Evolutionary conservation across 495 filamentous ascomycete species (phyloP).

Genomic region (Coniosporium apollinis): DNA sequence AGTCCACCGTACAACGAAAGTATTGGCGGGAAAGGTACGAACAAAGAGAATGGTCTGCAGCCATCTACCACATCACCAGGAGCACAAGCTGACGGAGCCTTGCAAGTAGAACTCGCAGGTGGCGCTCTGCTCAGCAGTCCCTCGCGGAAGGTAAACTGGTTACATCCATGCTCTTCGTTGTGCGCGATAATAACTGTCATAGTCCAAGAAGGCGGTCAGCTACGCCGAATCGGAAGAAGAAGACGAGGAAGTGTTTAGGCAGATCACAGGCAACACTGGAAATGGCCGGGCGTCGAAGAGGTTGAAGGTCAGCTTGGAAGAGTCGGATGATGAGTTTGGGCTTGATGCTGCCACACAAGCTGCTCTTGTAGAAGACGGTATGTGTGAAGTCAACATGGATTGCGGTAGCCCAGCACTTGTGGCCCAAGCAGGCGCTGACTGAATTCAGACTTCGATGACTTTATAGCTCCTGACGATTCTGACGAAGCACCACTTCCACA

Average conservation of each 20-base stretch:
- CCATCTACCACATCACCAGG: conserved; percentile 22
- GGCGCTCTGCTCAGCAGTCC: conserved; percentile 36
- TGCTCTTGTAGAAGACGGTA: conserved; percentile 42
- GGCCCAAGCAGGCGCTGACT: background rate
- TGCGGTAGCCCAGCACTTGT: too few species aligned
- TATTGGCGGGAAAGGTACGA: conserved; percentile 8
- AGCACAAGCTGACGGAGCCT: conserved; percentile 16
- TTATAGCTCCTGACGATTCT: conserved; percentile 63
- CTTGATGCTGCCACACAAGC: conserved; percentile 34
- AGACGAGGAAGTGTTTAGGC: conserved; percentile 33
- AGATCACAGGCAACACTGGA: conserved; percentile 17
- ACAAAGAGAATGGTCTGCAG: conserved; percentile 26
- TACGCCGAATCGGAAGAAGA: conserved; percentile 52
- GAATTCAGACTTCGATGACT: conserved; percentile 57
- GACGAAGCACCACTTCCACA: conserved; percentile 56
- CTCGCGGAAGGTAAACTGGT: conserved; percentile 35
- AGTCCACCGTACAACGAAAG: conserved; percentile 32
- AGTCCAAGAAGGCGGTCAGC: conserved; percentile 39
- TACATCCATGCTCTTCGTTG: too few species aligned
- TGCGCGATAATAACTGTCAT: too few species aligned
- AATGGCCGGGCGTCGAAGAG: conserved; percentile 20
- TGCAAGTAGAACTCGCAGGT: conserved; percentile 19
- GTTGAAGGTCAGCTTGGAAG: conserved; percentile 24
- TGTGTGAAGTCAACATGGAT: conserved; percentile 7
- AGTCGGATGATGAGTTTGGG: conserved; percentile 58